Evolutionary conservation across 225 moss, liverwort and hornwort genomes (phyloP).

Genomic region (Straminergon stramineum): DNA sequence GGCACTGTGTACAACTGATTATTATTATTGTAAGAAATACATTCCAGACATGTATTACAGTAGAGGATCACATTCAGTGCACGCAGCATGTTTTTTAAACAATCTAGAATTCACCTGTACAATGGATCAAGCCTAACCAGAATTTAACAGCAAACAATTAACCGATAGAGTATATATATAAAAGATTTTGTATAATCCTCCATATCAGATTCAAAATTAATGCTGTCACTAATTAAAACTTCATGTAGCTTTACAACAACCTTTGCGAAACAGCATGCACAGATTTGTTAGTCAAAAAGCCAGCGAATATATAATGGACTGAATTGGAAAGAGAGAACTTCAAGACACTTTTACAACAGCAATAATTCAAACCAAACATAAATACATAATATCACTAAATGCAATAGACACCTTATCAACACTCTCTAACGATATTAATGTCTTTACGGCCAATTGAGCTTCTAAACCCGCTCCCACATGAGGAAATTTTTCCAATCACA

Average conservation of each 20-base stretch:
- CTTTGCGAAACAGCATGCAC: not conserved
- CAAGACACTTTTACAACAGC: not conserved
- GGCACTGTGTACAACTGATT: no score
- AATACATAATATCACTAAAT: not conserved
- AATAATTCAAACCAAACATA: not conserved
- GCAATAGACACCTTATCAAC: not conserved
- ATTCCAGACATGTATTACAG: not conserved
- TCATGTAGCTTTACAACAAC: not conserved
- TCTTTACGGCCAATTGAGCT: not conserved
- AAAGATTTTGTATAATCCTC: not conserved
- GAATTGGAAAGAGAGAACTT: not conserved
- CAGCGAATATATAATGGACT: not conserved
- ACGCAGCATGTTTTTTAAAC: not conserved
- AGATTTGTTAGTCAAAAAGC: not conserved
- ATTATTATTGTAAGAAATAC: not conserved
- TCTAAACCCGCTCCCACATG: not conserved
- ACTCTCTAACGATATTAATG: not conserved
- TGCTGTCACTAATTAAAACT: no score
- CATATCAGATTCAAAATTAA: not conserved
- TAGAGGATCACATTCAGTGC: not conserved
- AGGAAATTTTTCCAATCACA: not conserved
- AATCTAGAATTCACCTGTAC: no score
- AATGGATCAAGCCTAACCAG: not conserved
- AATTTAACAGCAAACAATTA: not conserved
- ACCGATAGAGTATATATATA: not conserved